Evolutionary conservation across 257 asterid genomes (phyloP).

Genomic region (Schizonepeta tenuifolia): DNA sequence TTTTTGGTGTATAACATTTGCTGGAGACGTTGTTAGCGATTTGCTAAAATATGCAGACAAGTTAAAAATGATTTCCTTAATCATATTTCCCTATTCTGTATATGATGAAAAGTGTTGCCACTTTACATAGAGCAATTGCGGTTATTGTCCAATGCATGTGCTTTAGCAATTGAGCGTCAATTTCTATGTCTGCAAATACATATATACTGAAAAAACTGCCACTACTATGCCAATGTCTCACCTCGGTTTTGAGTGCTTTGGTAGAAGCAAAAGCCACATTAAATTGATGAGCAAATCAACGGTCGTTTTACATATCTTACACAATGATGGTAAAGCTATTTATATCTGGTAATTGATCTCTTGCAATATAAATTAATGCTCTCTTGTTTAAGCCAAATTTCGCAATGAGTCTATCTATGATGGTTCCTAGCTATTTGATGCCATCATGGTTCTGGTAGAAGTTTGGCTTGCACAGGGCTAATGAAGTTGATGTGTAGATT

Average conservation of each 20-base stretch:
- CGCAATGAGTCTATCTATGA: background rate
- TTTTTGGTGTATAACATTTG: background rate
- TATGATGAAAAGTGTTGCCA: background rate
- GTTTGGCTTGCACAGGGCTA: background rate
- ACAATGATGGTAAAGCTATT: background rate
- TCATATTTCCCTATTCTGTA: background rate
- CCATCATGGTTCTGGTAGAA: conserved; percentile 1
- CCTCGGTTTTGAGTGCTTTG: background rate
- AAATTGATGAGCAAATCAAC: background rate
- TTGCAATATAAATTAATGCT: background rate
- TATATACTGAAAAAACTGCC: background rate
- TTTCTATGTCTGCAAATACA: background rate
- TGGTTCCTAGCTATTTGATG: background rate
- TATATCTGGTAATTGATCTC: background rate
- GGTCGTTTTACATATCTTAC: background rate
- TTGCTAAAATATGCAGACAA: background rate
- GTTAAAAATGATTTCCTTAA: background rate
- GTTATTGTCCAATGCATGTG: background rate
- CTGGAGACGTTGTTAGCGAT: background rate
- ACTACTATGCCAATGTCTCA: background rate
- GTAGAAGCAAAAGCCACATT: background rate
- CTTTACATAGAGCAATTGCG: background rate
- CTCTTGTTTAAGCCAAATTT: background rate
- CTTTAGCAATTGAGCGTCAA: background rate
- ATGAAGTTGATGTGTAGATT: background rate